These are phyloP conservation scores for Rhododendron mucronatum DNA, from an alignment of 148 eudicot species.

Conservation along the genomic window DNA sequence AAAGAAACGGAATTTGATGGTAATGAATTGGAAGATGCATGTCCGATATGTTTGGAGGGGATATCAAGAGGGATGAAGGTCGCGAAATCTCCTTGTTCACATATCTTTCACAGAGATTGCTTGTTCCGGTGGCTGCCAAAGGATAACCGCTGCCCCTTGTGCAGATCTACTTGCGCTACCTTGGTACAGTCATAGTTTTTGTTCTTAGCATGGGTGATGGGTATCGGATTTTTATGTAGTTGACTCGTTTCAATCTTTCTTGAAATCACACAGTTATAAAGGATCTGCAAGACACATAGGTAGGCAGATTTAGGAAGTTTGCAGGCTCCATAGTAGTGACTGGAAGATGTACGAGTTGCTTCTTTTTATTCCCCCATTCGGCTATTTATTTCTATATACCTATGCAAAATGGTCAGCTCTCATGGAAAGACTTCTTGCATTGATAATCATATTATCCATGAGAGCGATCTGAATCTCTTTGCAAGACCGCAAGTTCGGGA, in stretches of 20 bases:
- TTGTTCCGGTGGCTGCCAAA: neutral
- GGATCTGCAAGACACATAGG: no score
- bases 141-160: neutral
- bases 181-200: neutral
- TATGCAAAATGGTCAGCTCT: no score
- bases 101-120: constrained; percentile 2
- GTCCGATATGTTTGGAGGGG: constrained; percentile 3
- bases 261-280: no score
- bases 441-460: no score
- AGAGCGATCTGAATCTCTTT: no score
- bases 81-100: neutral
- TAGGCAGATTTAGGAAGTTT: no score
- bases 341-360: no score
- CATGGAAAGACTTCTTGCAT: no score
- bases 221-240: neutral
- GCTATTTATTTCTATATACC: no score
- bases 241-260: neutral
- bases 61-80: neutral
- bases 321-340: no score
- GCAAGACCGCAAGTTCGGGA: no score
- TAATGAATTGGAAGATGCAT: neutral
- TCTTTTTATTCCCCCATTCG: no score
- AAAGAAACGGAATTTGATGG: neutral
- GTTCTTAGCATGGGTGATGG: neutral
- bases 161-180: neutral